phyloP scores from a whole-genome alignment of 2,329 filamentous ascomycete genomes.

The Cladosporium sp. region DNA sequence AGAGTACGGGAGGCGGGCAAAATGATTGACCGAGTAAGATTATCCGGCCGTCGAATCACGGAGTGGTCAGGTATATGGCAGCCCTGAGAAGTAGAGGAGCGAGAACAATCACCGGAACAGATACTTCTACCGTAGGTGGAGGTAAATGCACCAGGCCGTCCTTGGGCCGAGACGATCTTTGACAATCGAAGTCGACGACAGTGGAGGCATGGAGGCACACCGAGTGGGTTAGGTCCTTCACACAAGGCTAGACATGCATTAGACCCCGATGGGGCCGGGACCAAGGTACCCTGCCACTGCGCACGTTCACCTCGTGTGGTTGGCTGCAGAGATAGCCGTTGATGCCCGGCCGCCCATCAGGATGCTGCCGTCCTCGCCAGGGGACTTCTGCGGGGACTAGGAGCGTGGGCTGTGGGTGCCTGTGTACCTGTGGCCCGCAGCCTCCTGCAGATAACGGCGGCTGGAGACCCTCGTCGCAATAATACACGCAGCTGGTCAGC shows the following conservation, averaged over 20 bases:
- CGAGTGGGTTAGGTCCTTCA: constrained; percentile 23
- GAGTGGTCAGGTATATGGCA: constrained; percentile 15
- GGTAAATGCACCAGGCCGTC: constrained; percentile 16
- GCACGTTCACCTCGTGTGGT: constrained; percentile 24
- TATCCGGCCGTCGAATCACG: constrained; percentile 22
- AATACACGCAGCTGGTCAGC: constrained; percentile 7
- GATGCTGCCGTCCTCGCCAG: constrained; percentile 21
- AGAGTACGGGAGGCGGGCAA: constrained; percentile 1
- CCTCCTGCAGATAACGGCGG: constrained; percentile 20
- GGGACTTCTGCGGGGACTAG: constrained; percentile 25
- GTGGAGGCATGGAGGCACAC: constrained; percentile 17
- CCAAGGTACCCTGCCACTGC: constrained; percentile 19
- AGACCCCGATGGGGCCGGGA: constrained; percentile 24
- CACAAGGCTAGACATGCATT: constrained; percentile 28
- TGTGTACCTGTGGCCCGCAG: constrained; percentile 23
- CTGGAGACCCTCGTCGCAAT: constrained; percentile 11
- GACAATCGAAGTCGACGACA: constrained; percentile 20
- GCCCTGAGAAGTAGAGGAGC: constrained; percentile 17
- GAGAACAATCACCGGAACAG: constrained; percentile 13
- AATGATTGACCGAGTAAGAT: constrained; percentile 12
- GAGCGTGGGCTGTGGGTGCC: constrained; percentile 19
- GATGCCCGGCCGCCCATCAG: constrained; percentile 23
- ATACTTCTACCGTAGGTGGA: constrained; percentile 18
- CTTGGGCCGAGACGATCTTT: constrained; percentile 21
- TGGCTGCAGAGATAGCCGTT: constrained; percentile 27